Conservation (phyloP, 2,329 filamentous ascomycete species). For the Phialophora verrucosa region DNA sequence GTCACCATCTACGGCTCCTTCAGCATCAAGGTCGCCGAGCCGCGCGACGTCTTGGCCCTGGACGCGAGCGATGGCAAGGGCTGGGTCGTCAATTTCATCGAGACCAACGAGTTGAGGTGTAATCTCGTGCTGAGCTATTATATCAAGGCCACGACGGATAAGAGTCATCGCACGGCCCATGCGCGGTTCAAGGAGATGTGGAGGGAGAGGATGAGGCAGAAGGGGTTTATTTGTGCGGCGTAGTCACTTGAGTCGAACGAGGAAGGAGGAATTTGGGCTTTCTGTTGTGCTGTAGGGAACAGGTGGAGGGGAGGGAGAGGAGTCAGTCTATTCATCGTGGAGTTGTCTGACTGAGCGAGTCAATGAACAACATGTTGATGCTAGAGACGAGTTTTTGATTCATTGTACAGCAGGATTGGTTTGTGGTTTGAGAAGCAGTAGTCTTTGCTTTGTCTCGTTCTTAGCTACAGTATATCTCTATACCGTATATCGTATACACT, state of each 20-base stretch:
- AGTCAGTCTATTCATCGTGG: neutral
- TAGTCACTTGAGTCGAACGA: neutral
- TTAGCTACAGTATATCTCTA: too few relatives aligned
- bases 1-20: conserved; percentile 35
- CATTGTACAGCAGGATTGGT: too few relatives aligned
- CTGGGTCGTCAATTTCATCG: conserved; percentile 31
- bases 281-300: too few relatives aligned
- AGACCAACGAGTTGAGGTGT: conserved; percentile 31
- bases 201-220: conserved; percentile 28
- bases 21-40: conserved; percentile 19
- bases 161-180: conserved; percentile 32
- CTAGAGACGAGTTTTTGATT: too few relatives aligned
- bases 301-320: neutral
- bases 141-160: conserved; percentile 33
- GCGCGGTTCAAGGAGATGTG: conserved; percentile 34
- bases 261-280: too few relatives aligned
- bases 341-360: neutral
- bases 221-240: conserved; percentile 17
- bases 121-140: conserved; percentile 35
- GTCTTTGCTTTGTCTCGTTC: too few relatives aligned
- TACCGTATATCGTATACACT: too few relatives aligned
- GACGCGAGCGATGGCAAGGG: conserved; percentile 9
- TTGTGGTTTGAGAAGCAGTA: too few relatives aligned
- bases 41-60: conserved; percentile 6
- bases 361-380: neutral